A percentile compares a stretch with the other conserved stretches of the same genome.
phyloP scores from a whole-genome alignment of 2,329 filamentous ascomycete species.

The Podosphaera fusca region DNA sequence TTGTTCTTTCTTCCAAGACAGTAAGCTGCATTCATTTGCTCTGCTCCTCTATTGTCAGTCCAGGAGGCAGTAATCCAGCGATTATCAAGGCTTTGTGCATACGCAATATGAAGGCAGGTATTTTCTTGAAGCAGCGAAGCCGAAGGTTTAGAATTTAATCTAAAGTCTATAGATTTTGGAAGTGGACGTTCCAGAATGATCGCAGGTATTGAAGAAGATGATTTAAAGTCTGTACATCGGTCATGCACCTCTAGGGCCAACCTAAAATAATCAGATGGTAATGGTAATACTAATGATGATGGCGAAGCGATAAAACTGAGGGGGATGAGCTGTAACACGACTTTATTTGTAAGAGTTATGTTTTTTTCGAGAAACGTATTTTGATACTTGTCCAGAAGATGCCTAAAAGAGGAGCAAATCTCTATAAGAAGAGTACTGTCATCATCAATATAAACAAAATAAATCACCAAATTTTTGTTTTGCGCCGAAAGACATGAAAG shows the following conservation, averaged over 20 bases:
- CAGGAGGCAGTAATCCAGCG: conserved; percentile 61
- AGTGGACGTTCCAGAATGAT: conserved; percentile 48
- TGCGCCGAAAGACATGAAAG: conserved; percentile 16
- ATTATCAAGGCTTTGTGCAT: conserved; percentile 51
- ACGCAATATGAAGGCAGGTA: conserved; percentile 58
- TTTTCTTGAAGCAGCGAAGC: conserved; percentile 56
- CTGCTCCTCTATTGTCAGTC: conserved; percentile 54
- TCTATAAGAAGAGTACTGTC: conserved; percentile 39
- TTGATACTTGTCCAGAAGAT: conserved; percentile 42
- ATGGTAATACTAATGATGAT: conserved; percentile 36
- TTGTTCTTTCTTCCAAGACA: conserved; percentile 39
- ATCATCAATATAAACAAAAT: conserved; percentile 48
- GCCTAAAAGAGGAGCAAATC: conserved; percentile 50
- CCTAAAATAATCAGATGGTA: conserved; percentile 32
- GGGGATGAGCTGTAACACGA: conserved; percentile 59
- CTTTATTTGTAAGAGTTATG: conserved; percentile 29
- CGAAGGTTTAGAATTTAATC: conserved; percentile 41
- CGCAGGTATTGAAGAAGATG: conserved; percentile 39
- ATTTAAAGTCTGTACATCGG: conserved; percentile 37
- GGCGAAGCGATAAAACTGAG: conserved; percentile 42
- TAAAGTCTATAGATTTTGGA: conserved; percentile 54
- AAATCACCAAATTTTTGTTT: conserved; percentile 44
- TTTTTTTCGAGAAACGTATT: conserved; percentile 26
- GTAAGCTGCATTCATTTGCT: conserved; percentile 52
- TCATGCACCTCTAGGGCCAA: conserved; percentile 59